Evolutionary conservation across 768 basidiomycete genomes (phyloP).

Genomic region (Fistulinella prunicolor): DNA sequence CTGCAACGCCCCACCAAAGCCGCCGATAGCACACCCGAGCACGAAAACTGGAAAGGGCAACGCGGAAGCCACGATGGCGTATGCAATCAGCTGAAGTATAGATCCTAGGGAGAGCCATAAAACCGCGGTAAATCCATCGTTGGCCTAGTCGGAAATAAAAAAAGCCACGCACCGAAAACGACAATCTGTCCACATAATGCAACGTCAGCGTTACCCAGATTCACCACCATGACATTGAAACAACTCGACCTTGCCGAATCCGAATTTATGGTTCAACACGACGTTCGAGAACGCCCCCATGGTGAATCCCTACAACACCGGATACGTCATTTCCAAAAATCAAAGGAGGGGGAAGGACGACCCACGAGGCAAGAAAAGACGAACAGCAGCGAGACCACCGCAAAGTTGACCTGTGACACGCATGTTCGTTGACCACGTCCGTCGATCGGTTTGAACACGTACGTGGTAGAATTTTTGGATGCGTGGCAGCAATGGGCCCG

Average conservation of each 20-base stretch:
- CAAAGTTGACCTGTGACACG: constrained; percentile 40
- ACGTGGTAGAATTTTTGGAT: constrained; percentile 40
- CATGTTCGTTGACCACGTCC: too few relatives aligned
- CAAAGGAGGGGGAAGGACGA: too few relatives aligned
- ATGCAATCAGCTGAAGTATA: constrained; percentile 29
- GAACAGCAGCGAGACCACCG: constrained; percentile 42
- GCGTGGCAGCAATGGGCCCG: constrained; percentile 38
- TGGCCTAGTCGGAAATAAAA: background rate
- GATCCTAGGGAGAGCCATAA: constrained; percentile 17
- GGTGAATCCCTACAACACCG: constrained; percentile 26
- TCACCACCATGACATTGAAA: too few relatives aligned
- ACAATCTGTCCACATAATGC: constrained; percentile 30
- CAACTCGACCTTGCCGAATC: constrained; percentile 33
- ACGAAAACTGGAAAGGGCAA: constrained; percentile 46
- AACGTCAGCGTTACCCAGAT: too few relatives aligned
- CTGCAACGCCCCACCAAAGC: constrained; percentile 44
- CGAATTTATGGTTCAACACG: constrained; percentile 26
- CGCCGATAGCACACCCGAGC: constrained; percentile 40
- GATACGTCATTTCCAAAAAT: background rate
- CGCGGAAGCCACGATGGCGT: constrained; percentile 38
- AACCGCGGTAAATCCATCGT: background rate
- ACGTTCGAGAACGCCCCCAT: constrained; percentile 33
- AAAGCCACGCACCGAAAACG: constrained; percentile 22
- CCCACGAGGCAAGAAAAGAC: constrained; percentile 39
- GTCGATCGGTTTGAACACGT: too few relatives aligned